These are phyloP conservation scores for Linnemannia zychae DNA, from an alignment of 192 early-diverging fungal genomes.

Conservation along the genomic window DNA sequence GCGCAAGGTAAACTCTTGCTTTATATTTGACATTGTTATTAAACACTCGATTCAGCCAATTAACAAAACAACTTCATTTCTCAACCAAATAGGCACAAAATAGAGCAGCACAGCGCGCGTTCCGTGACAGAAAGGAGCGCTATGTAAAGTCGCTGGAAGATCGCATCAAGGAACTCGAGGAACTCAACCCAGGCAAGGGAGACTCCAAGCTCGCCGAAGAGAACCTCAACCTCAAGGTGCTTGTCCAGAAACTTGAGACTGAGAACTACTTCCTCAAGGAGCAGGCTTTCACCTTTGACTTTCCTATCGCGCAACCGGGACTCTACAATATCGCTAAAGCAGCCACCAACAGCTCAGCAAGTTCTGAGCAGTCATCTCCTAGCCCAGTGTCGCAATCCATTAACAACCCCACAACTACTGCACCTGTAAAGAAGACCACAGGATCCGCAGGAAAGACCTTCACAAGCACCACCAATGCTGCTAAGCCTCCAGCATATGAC, in stretches of 20 bases:
- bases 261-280: conserved; percentile 70
- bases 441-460: conserved; percentile 21
- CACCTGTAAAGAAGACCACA: neutral
- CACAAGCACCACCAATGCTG: conserved; percentile 11
- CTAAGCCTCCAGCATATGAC: conserved; percentile 30
- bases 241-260: conserved; percentile 63
- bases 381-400: conserved; percentile 16
- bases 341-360: conserved; percentile 4
- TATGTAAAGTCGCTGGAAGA: conserved; percentile 87
- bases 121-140: conserved; percentile 89
- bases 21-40: neutral
- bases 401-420: neutral
- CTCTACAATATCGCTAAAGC: conserved; percentile 42
- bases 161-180: conserved; percentile 78
- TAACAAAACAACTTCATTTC: neutral
- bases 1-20: conserved; percentile 37
- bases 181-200: conserved; percentile 61
- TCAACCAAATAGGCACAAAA: conserved; percentile 72
- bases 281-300: conserved; percentile 64
- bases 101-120: conserved; percentile 86
- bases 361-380: conserved; percentile 14
- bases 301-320: conserved; percentile 61
- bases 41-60: neutral
- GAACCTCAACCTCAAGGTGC: conserved; percentile 62
- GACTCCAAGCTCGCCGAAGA: conserved; percentile 58